A percentile compares a stretch with the other conserved stretches of the same genome.
Evolutionary conservation across 805 yeast species (phyloP).

Genomic region (Metschnikowia aberdeeniae): DNA sequence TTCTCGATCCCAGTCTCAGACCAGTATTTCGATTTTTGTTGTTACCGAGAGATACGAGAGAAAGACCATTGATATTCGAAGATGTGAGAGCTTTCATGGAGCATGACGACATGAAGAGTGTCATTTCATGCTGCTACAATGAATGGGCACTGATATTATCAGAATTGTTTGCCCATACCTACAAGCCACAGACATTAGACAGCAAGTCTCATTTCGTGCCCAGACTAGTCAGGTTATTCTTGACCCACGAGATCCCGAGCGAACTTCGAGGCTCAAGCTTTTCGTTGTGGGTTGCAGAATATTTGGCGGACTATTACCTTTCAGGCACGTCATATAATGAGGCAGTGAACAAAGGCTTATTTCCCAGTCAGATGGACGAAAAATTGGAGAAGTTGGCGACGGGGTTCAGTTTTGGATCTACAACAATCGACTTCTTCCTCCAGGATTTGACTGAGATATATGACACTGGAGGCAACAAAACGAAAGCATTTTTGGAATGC

Average conservation of each 20-base stretch:
- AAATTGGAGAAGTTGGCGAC: not conserved
- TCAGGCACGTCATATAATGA: slow-evolving; percentile 7
- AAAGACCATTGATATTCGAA: not conserved
- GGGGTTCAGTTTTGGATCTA: slow-evolving; percentile 1
- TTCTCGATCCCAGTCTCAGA: not conserved
- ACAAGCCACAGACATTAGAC: not conserved
- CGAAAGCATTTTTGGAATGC: slow-evolving; percentile 28
- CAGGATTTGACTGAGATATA: slow-evolving; percentile 17
- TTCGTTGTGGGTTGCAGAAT: slow-evolving; percentile 12
- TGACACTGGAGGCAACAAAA: slow-evolving; percentile 6
- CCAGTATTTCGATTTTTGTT: slow-evolving; percentile 1
- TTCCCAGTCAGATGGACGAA: not conserved
- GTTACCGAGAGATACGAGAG: not conserved
- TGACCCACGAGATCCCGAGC: not conserved
- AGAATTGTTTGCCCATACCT: not conserved
- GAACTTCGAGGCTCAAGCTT: not conserved
- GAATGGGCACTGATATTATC: slow-evolving; percentile 1
- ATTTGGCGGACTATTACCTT: slow-evolving; percentile 12
- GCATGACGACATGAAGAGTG: not conserved
- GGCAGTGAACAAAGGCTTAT: not conserved
- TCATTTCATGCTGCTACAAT: not conserved
- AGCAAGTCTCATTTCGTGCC: not conserved
- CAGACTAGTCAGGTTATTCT: slow-evolving; percentile 2
- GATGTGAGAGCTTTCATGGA: slow-evolving; percentile 1
- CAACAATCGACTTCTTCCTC: slow-evolving; percentile 8